Conservation (phyloP, 306 rosid genomes). For the Cucurbita ficifolia region DNA sequence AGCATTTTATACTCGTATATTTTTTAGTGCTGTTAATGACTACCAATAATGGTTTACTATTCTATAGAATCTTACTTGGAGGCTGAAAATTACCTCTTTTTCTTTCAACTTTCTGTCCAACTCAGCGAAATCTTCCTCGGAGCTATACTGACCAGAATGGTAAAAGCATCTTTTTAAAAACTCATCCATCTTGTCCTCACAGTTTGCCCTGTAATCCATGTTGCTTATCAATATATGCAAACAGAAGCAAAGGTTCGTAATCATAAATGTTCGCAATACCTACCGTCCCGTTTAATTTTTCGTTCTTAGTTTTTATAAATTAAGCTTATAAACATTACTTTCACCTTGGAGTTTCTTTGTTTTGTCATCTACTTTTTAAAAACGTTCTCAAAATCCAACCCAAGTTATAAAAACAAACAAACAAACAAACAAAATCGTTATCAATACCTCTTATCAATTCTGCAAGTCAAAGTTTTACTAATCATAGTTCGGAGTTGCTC, state of each 20-base stretch:
- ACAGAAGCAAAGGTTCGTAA: not conserved
- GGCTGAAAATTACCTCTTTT: conserved; percentile 47
- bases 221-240: conserved; percentile 10
- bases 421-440: not conserved
- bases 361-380: not conserved
- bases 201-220: conserved; percentile 50
- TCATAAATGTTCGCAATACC: not conserved
- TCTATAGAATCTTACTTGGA: not conserved
- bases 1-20: not conserved
- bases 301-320: too few species aligned
- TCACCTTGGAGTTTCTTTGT: too few species aligned
- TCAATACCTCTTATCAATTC: conserved; percentile 70
- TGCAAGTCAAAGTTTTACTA: conserved; percentile 78
- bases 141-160: conserved; percentile 75
- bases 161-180: conserved; percentile 81
- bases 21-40: not conserved
- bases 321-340: too few species aligned
- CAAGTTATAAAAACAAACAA: not conserved
- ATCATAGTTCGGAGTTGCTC: conserved; percentile 73
- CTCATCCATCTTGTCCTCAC: conserved; percentile 77
- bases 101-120: conserved; percentile 53
- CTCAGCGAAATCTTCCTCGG: conserved; percentile 56
- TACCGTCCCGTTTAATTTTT: not conserved
- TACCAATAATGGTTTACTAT: not conserved
- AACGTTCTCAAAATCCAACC: not conserved